phyloP scores from a whole-genome alignment of 177 flowering plant species.

The Tripterygium wilfordii region DNA sequence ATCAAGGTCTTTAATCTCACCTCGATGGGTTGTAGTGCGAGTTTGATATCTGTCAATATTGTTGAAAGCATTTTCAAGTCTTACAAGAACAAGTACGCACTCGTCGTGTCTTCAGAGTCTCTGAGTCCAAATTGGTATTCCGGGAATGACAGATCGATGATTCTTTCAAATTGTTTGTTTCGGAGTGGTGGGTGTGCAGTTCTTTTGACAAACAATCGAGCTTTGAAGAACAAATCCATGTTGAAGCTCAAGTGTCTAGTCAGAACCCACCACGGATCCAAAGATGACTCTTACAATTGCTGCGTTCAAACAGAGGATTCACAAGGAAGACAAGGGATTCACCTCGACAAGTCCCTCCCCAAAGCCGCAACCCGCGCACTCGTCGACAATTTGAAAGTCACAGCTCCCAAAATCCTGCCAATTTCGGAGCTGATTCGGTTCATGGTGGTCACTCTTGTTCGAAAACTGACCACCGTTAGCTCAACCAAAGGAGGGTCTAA shows the following conservation, averaged over 20 bases:
- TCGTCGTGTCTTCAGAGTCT: conserved; percentile 61
- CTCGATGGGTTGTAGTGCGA: conserved; percentile 87
- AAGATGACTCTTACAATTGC: conserved; percentile 55
- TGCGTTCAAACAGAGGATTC: conserved; percentile 57
- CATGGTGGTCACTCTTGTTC: background rate
- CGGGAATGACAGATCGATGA: conserved; percentile 57
- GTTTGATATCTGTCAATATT: conserved; percentile 48
- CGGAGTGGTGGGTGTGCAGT: conserved; percentile 69
- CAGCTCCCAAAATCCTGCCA: no score
- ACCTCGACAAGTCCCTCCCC: no score
- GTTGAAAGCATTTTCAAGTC: conserved; percentile 43
- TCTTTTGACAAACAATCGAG: conserved; percentile 47
- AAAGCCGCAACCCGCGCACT: conserved; percentile 54
- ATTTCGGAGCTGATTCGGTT: conserved; percentile 46
- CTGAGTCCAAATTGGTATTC: conserved; percentile 63
- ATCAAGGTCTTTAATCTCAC: conserved; percentile 53
- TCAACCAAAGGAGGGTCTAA: no score
- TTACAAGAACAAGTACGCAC: conserved; percentile 30
- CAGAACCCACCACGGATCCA: conserved; percentile 67
- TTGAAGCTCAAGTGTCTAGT: no score
- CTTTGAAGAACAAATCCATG: conserved; percentile 16
- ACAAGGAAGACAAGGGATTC: conserved; percentile 41
- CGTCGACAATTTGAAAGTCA: conserved; percentile 40
- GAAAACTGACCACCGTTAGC: no score
- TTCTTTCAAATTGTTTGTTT: conserved; percentile 65